These are phyloP conservation scores for Aspergillus chevalieri DNA, from an alignment of 2,329 filamentous ascomycete genomes.

Conservation along the genomic window DNA sequence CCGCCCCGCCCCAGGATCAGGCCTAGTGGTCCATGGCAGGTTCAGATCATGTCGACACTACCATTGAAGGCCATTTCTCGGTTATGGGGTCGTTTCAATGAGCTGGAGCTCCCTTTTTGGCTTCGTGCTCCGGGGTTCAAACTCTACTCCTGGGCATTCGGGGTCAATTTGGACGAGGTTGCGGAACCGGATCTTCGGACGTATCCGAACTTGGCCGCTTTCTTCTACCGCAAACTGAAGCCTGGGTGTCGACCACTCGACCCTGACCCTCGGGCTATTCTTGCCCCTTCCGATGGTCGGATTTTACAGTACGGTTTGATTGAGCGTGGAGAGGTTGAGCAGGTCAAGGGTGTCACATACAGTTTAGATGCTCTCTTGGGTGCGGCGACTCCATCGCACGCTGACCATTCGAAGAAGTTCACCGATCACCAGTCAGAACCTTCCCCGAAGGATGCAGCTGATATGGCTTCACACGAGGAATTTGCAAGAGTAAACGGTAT, in stretches of 20 bases:
- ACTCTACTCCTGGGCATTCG: conserved; percentile 83
- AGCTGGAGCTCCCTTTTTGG: conserved; percentile 79
- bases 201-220: conserved; percentile 88
- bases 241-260: conserved; percentile 81
- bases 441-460: conserved; percentile 48
- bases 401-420: conserved; percentile 33
- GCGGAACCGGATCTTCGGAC: conserved; percentile 79
- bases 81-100: conserved; percentile 87
- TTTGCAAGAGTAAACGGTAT: conserved; percentile 94
- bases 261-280: conserved; percentile 67
- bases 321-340: conserved; percentile 88
- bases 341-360: conserved; percentile 98
- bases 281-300: conserved; percentile 85
- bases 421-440: conserved; percentile 27
- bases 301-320: conserved; percentile 90
- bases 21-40: conserved; percentile 84
- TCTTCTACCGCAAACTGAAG: conserved; percentile 95
- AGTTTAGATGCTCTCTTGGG: conserved; percentile 89
- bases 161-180: conserved; percentile 83
- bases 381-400: conserved; percentile 43
- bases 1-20: conserved; percentile 59
- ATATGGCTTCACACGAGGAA: conserved; percentile 76
- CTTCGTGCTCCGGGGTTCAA: conserved; percentile 84
- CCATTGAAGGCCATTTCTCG: conserved; percentile 86
- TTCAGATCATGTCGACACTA: conserved; percentile 88